Base-by-base conservation (phyloP, 2,329 filamentous ascomycete species). In the Penicillium janthinellum region DNA sequence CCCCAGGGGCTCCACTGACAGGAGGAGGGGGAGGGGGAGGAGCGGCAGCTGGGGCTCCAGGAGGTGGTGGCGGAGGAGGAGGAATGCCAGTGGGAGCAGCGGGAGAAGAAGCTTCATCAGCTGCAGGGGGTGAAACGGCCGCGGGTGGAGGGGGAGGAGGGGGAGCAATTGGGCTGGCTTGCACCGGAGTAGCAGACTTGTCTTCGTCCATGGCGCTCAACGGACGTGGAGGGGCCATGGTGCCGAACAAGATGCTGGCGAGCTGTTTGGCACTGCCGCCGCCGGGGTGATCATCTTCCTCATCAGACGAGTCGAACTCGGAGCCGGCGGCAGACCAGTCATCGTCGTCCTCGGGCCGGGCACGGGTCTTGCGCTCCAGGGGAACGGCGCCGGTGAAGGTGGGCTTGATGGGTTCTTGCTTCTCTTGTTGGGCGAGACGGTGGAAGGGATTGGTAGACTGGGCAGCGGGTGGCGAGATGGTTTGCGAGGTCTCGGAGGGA, bases 391-490 rank as follows among this genome's bases (percentile, higher is more conserved):
- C 73, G 58, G 81, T 73, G n/a, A 84, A 81, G 7, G 85, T 81
- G 59, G 79, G 80, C 66, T 76, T 81, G 77, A 74, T 49, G 73
- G 75, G 61, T 77, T 80, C 75, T 71, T 85, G 82, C 64, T 91
- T 84, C 67, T 90, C 86, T 5, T 90, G 62, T 39, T 64, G 62
- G 10, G 60, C 87, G 73, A 96, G 86, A 58, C 92, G 90, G 75
- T 96, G 91, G 87, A 98, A 99, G 4, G 95, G 95, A 73, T 99
- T 99, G 10, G 91, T 98, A n/a, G 91, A 93, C 25, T 85, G 83
- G 49, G 88, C 83, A 34, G 73, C 56, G 54, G 79, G 77, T 62
- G 78, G 77, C 64, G 79, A 72, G 34, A 78, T 70, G 14, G 76
- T 69, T 11, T 86, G 78, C 17, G 82, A 78, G 57, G 63, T 39